Percentiles rank a stretch among this genome's conserved stretches.
phyloP scores from a whole-genome alignment of 768 basidiomycete species.

The Tremella fuciformis region DNA sequence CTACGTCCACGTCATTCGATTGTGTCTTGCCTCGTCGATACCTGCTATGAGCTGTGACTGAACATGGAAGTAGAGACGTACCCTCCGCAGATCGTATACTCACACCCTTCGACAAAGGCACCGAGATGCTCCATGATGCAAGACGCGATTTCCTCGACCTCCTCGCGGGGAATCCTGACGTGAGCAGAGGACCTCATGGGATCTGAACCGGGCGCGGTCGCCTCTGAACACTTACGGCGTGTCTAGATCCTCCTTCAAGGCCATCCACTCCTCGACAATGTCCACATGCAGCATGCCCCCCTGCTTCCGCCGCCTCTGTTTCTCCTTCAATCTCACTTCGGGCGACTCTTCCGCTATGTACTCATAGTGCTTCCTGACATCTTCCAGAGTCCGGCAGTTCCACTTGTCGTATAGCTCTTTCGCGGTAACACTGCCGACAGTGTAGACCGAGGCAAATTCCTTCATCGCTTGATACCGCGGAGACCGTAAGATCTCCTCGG shows the following conservation, averaged over 20 bases:
- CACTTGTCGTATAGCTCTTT: slow-evolving; percentile 44
- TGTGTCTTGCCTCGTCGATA: slow-evolving; percentile 78
- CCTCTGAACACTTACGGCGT: slow-evolving; percentile 34
- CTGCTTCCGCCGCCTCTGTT: slow-evolving; percentile 30
- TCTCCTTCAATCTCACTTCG: slow-evolving; percentile 59
- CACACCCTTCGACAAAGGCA: slow-evolving; percentile 64
- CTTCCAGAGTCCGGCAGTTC: slow-evolving; percentile 58
- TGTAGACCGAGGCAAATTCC: slow-evolving; percentile 46
- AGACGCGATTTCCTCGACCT: slow-evolving; percentile 73
- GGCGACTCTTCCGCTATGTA: slow-evolving; percentile 37
- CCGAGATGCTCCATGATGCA: slow-evolving; percentile 68
- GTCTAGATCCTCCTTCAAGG: slow-evolving; percentile 48
- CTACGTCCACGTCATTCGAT: slow-evolving; percentile 85
- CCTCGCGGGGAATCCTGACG: slow-evolving; percentile 65
- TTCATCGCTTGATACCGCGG: slow-evolving; percentile 37
- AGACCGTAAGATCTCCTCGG: slow-evolving; percentile 38
- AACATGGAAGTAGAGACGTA: slow-evolving; percentile 51
- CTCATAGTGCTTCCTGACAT: slow-evolving; percentile 56
- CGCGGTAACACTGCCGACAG: slow-evolving; percentile 46
- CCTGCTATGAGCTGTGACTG: slow-evolving; percentile 52
- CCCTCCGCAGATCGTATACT: slow-evolving; percentile 79
- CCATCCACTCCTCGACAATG: slow-evolving; percentile 50
- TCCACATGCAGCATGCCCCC: slow-evolving; percentile 50
- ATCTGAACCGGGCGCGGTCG: too few relatives aligned
- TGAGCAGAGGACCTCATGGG: too few relatives aligned